These are phyloP conservation scores for Solanum bulbocastanum DNA, from an alignment of 257 asterid species.

Conservation along the genomic window DNA sequence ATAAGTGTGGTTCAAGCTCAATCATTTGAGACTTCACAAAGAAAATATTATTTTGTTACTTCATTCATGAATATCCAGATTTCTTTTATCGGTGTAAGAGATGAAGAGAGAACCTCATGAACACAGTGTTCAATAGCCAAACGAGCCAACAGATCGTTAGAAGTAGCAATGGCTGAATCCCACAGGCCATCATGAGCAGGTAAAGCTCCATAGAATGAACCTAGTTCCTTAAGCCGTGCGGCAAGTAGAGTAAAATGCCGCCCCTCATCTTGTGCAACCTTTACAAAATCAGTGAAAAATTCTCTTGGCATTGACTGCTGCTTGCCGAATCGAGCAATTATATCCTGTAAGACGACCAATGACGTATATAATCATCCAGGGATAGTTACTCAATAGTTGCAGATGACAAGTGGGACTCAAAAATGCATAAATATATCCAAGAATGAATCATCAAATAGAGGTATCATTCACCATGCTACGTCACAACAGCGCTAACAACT, in stretches of 20 bases:
- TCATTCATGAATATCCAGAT: neutral
- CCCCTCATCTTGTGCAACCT: constrained; percentile 97
- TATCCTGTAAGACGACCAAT: constrained; percentile 44
- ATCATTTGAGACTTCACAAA: neutral
- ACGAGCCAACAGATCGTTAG: constrained; percentile 70
- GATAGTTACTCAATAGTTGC: neutral
- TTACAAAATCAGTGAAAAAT: constrained; percentile 88
- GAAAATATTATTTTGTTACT: neutral
- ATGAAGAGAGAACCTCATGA: constrained; percentile 60
- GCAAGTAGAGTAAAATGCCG: constrained; percentile 86
- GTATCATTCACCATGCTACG: neutral
- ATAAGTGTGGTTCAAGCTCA: neutral
- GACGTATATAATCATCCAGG: neutral
- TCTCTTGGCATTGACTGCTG: constrained; percentile 81
- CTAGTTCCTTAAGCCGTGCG: constrained; percentile 64
- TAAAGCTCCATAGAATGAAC: constrained; percentile 86
- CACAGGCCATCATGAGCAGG: constrained; percentile 98
- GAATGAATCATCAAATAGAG: neutral
- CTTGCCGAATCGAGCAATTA: constrained; percentile 88
- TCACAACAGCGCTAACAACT: neutral
- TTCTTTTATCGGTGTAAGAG: constrained; percentile 1
- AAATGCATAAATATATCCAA: neutral
- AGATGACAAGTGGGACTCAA: neutral
- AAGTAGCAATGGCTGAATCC: constrained; percentile 92
- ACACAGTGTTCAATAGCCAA: constrained; percentile 90